Evolutionary conservation across 805 yeast genomes (phyloP), one percentile per base, ranked within the genome.

Genomic region (Spathaspora girioi): DNA sequence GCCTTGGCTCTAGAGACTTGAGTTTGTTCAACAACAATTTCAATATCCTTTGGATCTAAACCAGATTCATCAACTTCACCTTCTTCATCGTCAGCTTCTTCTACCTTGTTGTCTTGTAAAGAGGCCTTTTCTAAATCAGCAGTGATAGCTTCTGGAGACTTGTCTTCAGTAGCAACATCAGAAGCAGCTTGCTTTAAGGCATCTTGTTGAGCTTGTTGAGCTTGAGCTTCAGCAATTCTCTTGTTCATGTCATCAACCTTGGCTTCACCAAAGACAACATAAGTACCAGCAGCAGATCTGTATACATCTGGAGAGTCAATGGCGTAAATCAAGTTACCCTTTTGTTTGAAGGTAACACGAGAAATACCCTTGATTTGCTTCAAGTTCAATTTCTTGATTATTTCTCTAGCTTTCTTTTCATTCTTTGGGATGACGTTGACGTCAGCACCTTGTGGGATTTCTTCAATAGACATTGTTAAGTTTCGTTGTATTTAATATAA

Each of bases 251-350:
- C 97, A 75, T 93, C 97, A 63, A 89, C 87, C 82, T 90, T 89
- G 70, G 97, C 96, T 78, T 92, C 97, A 78, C 99, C 99, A 66
- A 93, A 92, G 62, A 93, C 97, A 65, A 93, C 86, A 81, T 88
- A 94, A 63, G 96, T 86, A 70, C 97, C 97, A 68, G 96, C 87
- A 59, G 85, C 81, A 57, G 97, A 86, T 77, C 82, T 89, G 96
- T 80, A 93, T 55, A 94, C 98, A 64, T 91, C 97, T 74, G 99
- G 99, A 62, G 76, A 72, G 72, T 89, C 94, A 77, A 93, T 89
- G 69, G 94, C 96, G 73, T 86, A 83, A 70, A 91, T 86, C 71
- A 86, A 83, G 84, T 89, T 89, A 73, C 92, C 91, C 78, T 89
- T 86, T 81, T 86, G 89, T 79, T 87, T 89, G 84, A 93, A 87